Evolutionary conservation across 805 yeast genomes (phyloP).

Genomic region (Candida michaelii): DNA sequence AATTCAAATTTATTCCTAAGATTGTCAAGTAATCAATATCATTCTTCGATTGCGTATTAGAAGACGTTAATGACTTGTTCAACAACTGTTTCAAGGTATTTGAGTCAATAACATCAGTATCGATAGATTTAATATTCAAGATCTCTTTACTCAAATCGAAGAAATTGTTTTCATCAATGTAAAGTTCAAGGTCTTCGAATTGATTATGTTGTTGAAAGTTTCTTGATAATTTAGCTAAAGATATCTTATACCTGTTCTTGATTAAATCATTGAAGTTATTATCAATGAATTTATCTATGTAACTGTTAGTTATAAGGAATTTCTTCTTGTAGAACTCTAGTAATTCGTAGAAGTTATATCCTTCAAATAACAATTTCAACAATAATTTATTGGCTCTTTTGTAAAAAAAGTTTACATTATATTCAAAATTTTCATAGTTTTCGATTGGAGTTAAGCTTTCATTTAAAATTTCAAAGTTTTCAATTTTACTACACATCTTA

Average conservation of each 20-base stretch:
- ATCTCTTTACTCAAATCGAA: slow-evolving; percentile 48
- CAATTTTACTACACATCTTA: slow-evolving; percentile 55
- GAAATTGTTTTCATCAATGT: slow-evolving; percentile 47
- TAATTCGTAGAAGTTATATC: slow-evolving; percentile 53
- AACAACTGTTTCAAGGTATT: slow-evolving; percentile 43
- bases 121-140: slow-evolving; percentile 53
- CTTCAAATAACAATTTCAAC: slow-evolving; percentile 55
- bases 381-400: slow-evolving; percentile 64
- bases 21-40: slow-evolving; percentile 42
- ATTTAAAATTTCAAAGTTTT: slow-evolving; percentile 28
- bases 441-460: slow-evolving; percentile 28
- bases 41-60: slow-evolving; percentile 11
- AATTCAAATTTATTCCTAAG: slow-evolving; percentile 53
- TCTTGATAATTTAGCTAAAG: slow-evolving; percentile 28
- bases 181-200: slow-evolving; percentile 23
- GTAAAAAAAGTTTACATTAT: slow-evolving; percentile 62
- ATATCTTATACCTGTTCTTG: slow-evolving; percentile 35
- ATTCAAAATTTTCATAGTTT: slow-evolving; percentile 44
- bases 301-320: slow-evolving; percentile 56
- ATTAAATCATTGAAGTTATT: slow-evolving; percentile 52
- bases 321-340: slow-evolving; percentile 52
- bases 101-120: slow-evolving; percentile 42
- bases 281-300: slow-evolving; percentile 54
- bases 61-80: slow-evolving; percentile 37
- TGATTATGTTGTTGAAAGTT: slow-evolving; percentile 13